These are phyloP conservation scores for Wickerhamomyces sp. DNA, from an alignment of 1,139 yeast species.

Conservation along the genomic window DNA sequence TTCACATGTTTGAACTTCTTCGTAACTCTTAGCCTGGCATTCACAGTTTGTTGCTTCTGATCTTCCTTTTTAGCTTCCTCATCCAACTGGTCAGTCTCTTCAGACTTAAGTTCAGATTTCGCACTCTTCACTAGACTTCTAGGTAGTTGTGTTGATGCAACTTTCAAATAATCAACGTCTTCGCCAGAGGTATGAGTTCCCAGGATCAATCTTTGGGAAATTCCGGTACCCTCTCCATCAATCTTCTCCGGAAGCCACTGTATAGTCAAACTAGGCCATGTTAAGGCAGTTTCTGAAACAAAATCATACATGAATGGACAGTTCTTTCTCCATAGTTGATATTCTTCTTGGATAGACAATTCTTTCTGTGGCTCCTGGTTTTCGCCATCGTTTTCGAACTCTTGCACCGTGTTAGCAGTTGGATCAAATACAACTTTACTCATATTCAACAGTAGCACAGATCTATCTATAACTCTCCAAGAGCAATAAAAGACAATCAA, in stretches of 20 bases:
- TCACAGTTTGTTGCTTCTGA: slow-evolving; percentile 27
- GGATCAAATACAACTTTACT: slow-evolving; percentile 2
- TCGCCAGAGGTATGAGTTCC: slow-evolving; percentile 89
- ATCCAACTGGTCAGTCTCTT: slow-evolving; percentile 7
- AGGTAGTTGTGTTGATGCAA: slow-evolving; percentile 74
- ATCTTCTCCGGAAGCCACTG: slow-evolving; percentile 59
- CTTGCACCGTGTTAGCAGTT: not conserved
- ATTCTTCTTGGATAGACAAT: slow-evolving; percentile 49
- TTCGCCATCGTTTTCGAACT: not conserved
- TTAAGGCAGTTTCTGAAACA: slow-evolving; percentile 70
- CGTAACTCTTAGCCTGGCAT: slow-evolving; percentile 54
- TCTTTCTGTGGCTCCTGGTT: slow-evolving; percentile 12
- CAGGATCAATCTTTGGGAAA: slow-evolving; percentile 44
- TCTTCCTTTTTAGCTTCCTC: slow-evolving; percentile 23
- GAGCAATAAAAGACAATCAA: no score
- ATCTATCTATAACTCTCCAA: no score
- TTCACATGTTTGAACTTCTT: slow-evolving; percentile 51
- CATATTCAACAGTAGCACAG: not conserved
- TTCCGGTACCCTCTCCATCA: slow-evolving; percentile 5
- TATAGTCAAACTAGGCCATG: slow-evolving; percentile 77
- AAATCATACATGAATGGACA: slow-evolving; percentile 78
- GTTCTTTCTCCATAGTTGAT: slow-evolving; percentile 73
- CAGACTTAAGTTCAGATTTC: slow-evolving; percentile 13
- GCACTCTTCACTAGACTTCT: slow-evolving; percentile 25
- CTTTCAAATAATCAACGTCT: slow-evolving; percentile 70